These are phyloP conservation scores for Yamagishiella unicocca DNA, from an alignment of 139 green algal species.

Conservation along the genomic window DNA sequence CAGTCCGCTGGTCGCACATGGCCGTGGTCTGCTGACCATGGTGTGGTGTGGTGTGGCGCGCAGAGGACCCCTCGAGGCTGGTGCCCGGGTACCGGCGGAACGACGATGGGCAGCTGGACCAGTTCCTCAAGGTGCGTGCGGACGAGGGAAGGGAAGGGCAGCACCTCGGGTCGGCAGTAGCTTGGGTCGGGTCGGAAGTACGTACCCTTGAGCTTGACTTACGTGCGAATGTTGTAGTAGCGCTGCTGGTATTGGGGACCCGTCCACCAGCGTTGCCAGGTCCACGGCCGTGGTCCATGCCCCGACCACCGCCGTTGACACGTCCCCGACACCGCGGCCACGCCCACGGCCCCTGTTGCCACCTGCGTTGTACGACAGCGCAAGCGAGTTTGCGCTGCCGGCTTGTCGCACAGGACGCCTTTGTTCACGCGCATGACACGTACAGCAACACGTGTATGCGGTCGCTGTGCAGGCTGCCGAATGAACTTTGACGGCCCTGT, in stretches of 20 bases:
- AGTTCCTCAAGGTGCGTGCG: constrained; percentile 4
- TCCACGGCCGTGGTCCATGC: no score
- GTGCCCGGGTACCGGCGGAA: background rate
- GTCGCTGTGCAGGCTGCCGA: background rate
- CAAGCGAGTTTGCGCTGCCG: background rate
- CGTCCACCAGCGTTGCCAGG: no score
- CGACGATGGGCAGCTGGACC: background rate
- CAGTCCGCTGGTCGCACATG: background rate
- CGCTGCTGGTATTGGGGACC: background rate
- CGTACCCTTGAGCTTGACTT: background rate
- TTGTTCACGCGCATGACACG: background rate
- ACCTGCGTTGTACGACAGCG: background rate
- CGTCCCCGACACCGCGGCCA: no score
- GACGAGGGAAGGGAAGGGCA: background rate
- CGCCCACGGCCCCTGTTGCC: no score
- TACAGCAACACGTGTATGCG: background rate
- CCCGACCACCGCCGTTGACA: no score
- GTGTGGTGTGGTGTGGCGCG: background rate
- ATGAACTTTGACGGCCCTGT: background rate
- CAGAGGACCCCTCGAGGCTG: background rate
- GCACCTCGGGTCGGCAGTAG: background rate
- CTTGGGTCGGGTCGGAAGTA: background rate
- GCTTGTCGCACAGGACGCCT: background rate
- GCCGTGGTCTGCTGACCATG: background rate
- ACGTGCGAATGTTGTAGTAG: background rate